phyloP scores from a whole-genome alignment of 2,329 filamentous ascomycete species.

The Trichoderma sp. region DNA sequence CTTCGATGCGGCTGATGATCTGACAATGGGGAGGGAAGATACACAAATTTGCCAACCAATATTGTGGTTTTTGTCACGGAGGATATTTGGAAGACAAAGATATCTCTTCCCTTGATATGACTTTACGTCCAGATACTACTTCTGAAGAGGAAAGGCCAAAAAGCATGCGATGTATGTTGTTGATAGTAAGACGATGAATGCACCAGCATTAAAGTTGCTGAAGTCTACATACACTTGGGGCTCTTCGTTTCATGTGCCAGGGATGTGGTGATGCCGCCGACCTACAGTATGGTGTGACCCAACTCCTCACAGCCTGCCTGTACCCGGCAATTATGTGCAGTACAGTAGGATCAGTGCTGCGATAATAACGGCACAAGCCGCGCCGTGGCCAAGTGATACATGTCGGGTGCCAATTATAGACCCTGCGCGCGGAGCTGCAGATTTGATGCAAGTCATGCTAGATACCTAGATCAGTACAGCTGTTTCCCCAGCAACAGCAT shows the following conservation, averaged over 20 bases:
- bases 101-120: conserved; percentile 26
- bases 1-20: conserved; percentile 24
- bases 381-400: neutral
- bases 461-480: no score
- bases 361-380: neutral
- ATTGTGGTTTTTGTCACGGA: conserved; percentile 31
- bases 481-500: neutral
- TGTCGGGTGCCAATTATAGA: neutral
- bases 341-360: neutral
- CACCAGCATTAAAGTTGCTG: conserved; percentile 15
- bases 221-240: neutral
- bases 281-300: neutral
- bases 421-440: conserved; percentile 1
- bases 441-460: neutral
- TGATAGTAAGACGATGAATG: conserved; percentile 41
- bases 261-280: neutral
- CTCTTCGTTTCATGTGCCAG: neutral
- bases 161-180: conserved; percentile 33
- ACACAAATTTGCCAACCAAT: conserved; percentile 26
- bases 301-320: neutral
- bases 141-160: conserved; percentile 25
- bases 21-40: neutral
- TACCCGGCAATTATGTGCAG: neutral
- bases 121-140: conserved; percentile 21
- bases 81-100: conserved; percentile 20